Evolutionary conservation across 2,329 filamentous ascomycete species (phyloP), one percentile per base, ranked within the genome.

Genomic region (Ophiocordyceps unilateralis): DNA sequence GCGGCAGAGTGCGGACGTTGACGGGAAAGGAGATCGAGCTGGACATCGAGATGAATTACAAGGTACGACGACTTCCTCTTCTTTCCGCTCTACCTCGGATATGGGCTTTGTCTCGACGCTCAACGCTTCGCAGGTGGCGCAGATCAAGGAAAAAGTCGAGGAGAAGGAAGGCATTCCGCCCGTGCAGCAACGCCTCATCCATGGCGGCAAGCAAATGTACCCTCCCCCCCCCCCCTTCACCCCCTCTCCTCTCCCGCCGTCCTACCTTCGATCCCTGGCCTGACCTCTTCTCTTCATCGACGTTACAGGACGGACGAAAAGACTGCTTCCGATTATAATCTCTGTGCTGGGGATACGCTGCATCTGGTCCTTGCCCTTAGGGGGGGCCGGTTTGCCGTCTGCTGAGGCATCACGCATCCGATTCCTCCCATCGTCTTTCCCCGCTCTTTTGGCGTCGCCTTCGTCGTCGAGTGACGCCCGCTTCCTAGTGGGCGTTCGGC

Each of bases 1-100:
- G 19, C 7, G 41, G 38, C 54, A 98, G 89, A 73, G 89, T 98
- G 60, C 83, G 91, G 60, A 98, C 91, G 49, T 79, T 98, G 50
- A 96, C 91, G 50, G 91, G 91, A 58, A 96, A 96, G 72, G 87
- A 98, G 68, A 96, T 96, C 62, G 89, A 96, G 72, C 78, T 98
- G 55, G 88, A 96, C 59, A 93, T 98, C 60, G 91, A 96, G 70
- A 72, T 78, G 43, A 81, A 86, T 57, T 93, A 93, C 74, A 94
- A 88, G 75, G 88, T 93, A 65, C 53, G 37, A 12, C n/a, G n/a
- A 26, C 36, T 23, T 32, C 39, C 19, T 20, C 17, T n/a, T 28
- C 12, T 21, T 30, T 20, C 19, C 19, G 4, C 15, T 15, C 9
- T 21, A 17, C 6, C 12, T 8, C 3, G 3, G 39, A 10, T 14